Percentiles rank a stretch among this genome's conserved stretches.
phyloP scores from a whole-genome alignment of 305 asterid genomes.

The Fraxinus angustifolia region DNA sequence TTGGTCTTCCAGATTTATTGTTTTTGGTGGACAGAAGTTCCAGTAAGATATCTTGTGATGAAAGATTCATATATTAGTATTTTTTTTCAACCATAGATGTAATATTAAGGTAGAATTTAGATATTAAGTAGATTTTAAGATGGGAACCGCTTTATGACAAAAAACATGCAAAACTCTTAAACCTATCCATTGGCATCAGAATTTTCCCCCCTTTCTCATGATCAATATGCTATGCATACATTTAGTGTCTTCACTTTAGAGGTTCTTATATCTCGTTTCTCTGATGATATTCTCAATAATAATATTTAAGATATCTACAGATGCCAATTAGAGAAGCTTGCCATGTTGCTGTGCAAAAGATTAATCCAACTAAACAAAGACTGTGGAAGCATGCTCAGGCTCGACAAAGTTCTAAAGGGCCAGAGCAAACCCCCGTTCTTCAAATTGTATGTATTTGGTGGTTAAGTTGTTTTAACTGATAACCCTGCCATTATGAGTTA shows the following conservation, averaged over 20 bases:
- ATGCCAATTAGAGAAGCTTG: conserved; percentile 99
- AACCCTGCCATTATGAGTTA: not conserved
- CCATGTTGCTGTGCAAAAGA: conserved; percentile 89
- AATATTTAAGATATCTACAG: conserved; percentile 37
- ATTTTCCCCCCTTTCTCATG: not conserved
- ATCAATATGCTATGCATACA: not conserved
- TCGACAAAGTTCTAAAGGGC: conserved; percentile 79
- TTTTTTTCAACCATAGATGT: not conserved
- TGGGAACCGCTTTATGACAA: not conserved
- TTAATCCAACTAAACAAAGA: conserved; percentile 83
- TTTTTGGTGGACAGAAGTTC: not conserved
- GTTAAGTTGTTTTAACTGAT: not conserved
- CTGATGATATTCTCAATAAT: conserved; percentile 2
- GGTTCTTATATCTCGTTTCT: conserved; percentile 13
- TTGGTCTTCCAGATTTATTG: not conserved
- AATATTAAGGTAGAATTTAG: not conserved
- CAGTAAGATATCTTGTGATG: not conserved
- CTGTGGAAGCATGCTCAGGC: conserved; percentile 99
- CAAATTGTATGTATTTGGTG: conserved; percentile 66
- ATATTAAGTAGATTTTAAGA: not conserved
- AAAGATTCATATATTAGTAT: not conserved
- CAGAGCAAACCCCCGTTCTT: conserved; percentile 70
- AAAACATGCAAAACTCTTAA: not conserved
- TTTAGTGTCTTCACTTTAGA: not conserved
- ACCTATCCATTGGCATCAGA: not conserved